Evolutionary conservation across 73 alveolate genomes (phyloP), one percentile per base, ranked within the genome.

Genomic region (Paramecium pentaurelia): DNA sequence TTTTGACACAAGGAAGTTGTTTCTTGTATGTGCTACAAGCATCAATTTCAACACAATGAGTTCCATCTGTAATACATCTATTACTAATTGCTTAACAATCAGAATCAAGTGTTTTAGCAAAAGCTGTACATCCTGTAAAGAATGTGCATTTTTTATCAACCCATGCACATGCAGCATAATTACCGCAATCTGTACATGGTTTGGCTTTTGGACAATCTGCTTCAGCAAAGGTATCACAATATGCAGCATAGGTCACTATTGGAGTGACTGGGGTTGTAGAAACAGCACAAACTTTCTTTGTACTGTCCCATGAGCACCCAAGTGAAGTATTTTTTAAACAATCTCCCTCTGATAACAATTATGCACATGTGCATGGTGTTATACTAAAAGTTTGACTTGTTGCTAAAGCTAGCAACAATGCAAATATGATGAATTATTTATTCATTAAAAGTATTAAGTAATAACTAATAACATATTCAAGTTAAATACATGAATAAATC

Each of bases 91-190:
- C 73, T 38, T 18, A 20, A 38, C 89, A 77, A 1, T 27, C 59
- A 20, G 49, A 2, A 44, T 77, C 49, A 4, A 45, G 6, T 16
- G 73, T 77, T 16, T 34, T 42, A n/a, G 49, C 73, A 77, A 34
- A 77, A 59, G 89, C 71, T 20, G 89, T 38, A 14, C 89, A 77
- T 42, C 89, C 89, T 6, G 89, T 77, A 45, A 77, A 77, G 36
- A 20, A n/a, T 5, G 28, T 22, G 12, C 89, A 77, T 42, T 11
- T 36, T 7, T 8, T 2, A 8, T 36, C 40, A 7, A 8, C 40
- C 71, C 71, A 77, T 1, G 89, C 89, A 40, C 89, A 77, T 25
- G 59, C 89, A 38, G 71, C 49, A 22, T 30, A 60, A 30, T 1
- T 18, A 22, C 49, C 71, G n/a, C 37, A 44, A 16, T 30, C 40